Conservation (phyloP, 23 red algal genomes). For the Gracilaria gracilis region DNA sequence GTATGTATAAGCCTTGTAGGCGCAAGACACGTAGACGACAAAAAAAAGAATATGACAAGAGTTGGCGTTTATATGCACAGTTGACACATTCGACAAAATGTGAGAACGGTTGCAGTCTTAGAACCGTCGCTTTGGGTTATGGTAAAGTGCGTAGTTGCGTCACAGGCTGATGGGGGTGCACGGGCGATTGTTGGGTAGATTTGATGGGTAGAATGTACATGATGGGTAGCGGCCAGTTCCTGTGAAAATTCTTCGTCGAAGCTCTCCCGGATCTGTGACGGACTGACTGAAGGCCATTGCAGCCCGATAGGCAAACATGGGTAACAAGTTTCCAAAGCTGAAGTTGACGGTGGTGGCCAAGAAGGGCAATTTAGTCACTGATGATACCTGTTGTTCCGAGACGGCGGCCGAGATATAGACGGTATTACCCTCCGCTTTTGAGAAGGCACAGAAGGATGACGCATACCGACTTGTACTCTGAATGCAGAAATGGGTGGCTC, state of each 20-base stretch:
- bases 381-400: background rate
- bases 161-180: background rate
- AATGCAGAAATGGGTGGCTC: background rate
- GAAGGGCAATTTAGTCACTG: background rate
- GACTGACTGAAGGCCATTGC: conserved; percentile 12
- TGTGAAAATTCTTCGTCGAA: conserved; percentile 8
- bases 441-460: conserved; percentile 4
- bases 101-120: background rate
- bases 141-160: too few species aligned
- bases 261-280: conserved; percentile 22
- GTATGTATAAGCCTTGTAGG: too few species aligned
- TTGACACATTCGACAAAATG: background rate
- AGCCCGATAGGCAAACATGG: conserved; percentile 20
- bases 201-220: conserved; percentile 5
- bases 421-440: background rate
- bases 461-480: background rate
- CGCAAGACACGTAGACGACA: too few species aligned
- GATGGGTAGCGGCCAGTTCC: background rate
- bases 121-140: too few species aligned
- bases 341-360: conserved; percentile 19
- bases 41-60: too few species aligned
- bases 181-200: background rate
- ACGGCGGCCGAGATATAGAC: conserved; percentile 13
- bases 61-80: background rate
- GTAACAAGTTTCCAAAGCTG: conserved; percentile 11